Conservation (phyloP, 148 eudicot species). For the Limonium bicolor region DNA sequence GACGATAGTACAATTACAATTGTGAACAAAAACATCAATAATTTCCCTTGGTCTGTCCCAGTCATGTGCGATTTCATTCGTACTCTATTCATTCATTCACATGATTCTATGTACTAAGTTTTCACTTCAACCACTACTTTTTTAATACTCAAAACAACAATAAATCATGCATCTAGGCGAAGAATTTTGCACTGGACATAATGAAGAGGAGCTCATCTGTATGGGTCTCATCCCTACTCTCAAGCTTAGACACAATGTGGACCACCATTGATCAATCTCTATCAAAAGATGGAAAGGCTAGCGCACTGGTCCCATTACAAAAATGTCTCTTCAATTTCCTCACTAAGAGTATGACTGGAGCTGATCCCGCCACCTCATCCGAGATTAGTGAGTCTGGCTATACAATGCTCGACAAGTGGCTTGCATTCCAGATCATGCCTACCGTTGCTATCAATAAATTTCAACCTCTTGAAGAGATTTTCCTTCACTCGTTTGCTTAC, state of each 20-base stretch:
- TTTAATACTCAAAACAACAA: background rate
- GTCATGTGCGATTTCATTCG: too few relatives aligned
- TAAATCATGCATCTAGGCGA: constrained; percentile 20
- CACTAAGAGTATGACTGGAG: constrained; percentile 32
- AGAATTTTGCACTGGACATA: constrained; percentile 48
- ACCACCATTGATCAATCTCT: constrained; percentile 33
- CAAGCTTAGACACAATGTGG: constrained; percentile 75
- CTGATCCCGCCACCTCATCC: constrained; percentile 36
- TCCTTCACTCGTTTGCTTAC: constrained; percentile 65
- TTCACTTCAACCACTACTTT: background rate
- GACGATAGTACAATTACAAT: too few relatives aligned
- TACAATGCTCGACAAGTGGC: constrained; percentile 50
- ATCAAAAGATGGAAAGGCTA: constrained; percentile 19
- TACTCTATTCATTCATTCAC: too few relatives aligned
- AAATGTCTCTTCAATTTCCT: constrained; percentile 60
- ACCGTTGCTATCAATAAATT: constrained; percentile 22
- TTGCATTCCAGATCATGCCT: constrained; percentile 63
- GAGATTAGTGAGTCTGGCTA: constrained; percentile 39
- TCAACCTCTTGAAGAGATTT: constrained; percentile 73
- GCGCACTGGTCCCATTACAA: constrained; percentile 30
- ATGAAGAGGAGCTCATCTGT: constrained; percentile 51
- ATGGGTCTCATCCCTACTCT: constrained; percentile 46
- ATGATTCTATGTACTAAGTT: too few relatives aligned
- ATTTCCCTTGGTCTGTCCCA: too few relatives aligned
- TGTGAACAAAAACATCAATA: too few relatives aligned